Evolutionary conservation across 2,329 filamentous ascomycete species (phyloP).

Genomic region (Dryadomyces quercus-mongolicae): DNA sequence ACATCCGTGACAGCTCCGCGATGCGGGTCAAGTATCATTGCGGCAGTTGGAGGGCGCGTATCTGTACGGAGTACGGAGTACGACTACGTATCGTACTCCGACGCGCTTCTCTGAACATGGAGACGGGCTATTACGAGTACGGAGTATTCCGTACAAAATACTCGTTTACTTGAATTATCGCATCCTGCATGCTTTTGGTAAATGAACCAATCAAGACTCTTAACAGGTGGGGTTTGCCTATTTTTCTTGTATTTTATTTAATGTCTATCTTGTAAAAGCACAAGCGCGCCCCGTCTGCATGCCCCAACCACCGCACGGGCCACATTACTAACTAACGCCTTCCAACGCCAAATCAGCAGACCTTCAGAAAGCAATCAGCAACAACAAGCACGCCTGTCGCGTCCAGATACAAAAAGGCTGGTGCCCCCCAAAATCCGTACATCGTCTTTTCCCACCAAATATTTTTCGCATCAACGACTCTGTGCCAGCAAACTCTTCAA

Average conservation of each 20-base stretch:
- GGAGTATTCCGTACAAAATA: not conserved
- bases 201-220: not conserved
- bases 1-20: not conserved
- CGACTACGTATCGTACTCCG: not conserved
- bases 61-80: too few species aligned
- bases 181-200: not conserved
- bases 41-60: too few species aligned
- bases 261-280: not conserved
- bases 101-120: not conserved
- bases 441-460: constrained; percentile 28
- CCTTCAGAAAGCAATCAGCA: constrained; percentile 38
- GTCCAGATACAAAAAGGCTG: constrained; percentile 50
- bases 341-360: constrained; percentile 13
- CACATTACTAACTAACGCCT: constrained; percentile 1
- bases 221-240: not conserved
- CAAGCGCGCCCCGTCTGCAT: not conserved
- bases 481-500: constrained; percentile 7
- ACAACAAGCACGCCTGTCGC: constrained; percentile 32
- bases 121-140: not conserved
- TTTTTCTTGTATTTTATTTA: constrained; percentile 1
- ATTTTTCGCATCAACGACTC: constrained; percentile 14
- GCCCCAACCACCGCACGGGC: constrained; percentile 7
- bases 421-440: constrained; percentile 31
- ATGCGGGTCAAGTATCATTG: not conserved
- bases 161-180: not conserved